Conservation (phyloP, 2,329 filamentous ascomycete genomes). For the Blastomyces emzantsi region DNA sequence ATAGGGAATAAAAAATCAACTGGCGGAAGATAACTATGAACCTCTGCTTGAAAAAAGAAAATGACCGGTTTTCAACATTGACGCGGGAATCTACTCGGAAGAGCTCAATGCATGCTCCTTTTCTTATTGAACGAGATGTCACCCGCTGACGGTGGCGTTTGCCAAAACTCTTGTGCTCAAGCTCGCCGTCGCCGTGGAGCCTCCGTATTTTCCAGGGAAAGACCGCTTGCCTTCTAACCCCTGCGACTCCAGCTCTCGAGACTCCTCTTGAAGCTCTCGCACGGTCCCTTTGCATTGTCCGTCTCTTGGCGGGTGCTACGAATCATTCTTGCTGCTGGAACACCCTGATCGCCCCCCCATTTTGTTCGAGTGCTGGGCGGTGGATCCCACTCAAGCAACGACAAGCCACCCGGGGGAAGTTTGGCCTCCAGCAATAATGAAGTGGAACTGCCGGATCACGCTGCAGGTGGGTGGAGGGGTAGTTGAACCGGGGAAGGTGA, state of each 20-base stretch:
- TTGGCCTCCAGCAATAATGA: background rate
- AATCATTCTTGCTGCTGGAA: background rate
- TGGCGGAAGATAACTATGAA: background rate
- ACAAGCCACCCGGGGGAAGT: background rate
- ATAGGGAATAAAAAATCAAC: background rate
- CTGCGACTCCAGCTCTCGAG: background rate
- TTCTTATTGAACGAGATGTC: background rate
- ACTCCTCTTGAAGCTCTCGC: conserved; percentile 1
- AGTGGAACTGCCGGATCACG: conserved; percentile 1
- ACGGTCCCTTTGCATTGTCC: conserved; percentile 5
- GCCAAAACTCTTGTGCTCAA: background rate
- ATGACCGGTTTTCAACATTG: background rate
- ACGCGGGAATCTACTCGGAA: background rate
- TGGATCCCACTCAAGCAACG: background rate
- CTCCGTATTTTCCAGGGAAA: background rate
- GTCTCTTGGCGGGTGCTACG: conserved; percentile 1
- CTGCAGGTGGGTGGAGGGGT: conserved; percentile 5
- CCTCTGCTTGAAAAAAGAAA: background rate
- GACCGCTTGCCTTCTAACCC: background rate
- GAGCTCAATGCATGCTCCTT: background rate
- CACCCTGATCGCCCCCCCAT: conserved; percentile 1
- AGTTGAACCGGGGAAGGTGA: conserved; percentile 1
- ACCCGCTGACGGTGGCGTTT: background rate
- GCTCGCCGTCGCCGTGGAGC: background rate
- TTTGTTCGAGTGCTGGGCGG: background rate